Evolutionary conservation across 768 basidiomycete genomes (phyloP).

Genomic region (Obba rivulosa): DNA sequence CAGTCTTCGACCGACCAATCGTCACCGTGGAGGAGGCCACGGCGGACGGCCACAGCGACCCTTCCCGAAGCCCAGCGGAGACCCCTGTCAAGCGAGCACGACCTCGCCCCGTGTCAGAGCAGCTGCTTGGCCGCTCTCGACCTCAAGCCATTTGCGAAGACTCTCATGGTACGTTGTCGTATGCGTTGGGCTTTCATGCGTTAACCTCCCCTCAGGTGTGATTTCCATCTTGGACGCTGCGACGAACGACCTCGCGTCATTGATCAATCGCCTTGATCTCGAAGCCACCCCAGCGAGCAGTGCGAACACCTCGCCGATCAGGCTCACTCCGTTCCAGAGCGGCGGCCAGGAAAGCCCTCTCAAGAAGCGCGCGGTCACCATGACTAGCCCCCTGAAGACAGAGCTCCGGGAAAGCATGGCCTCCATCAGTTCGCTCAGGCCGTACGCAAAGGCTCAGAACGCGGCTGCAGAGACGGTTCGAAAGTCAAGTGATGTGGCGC

Average conservation of each 20-base stretch:
- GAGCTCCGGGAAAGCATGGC: slow-evolving; percentile 29
- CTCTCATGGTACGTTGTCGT: slow-evolving; percentile 39
- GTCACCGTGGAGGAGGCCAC: slow-evolving; percentile 50
- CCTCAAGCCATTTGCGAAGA: slow-evolving; percentile 47
- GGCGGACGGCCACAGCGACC: slow-evolving; percentile 39
- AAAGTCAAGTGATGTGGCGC: slow-evolving; percentile 3
- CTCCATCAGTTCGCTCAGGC: slow-evolving; percentile 44
- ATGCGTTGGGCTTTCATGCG: slow-evolving; percentile 1
- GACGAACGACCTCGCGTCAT: slow-evolving; percentile 70
- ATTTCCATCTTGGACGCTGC: slow-evolving; percentile 73
- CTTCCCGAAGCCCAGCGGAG: slow-evolving; percentile 16
- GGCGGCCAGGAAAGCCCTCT: slow-evolving; percentile 28
- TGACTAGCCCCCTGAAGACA: slow-evolving; percentile 13
- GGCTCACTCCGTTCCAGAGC: slow-evolving; percentile 13
- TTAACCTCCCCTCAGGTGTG: slow-evolving; percentile 34
- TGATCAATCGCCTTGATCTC: slow-evolving; percentile 78
- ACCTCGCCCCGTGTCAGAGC: slow-evolving; percentile 60
- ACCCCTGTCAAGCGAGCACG: slow-evolving; percentile 40
- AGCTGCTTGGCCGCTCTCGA: slow-evolving; percentile 43
- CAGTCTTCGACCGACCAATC: slow-evolving; percentile 16
- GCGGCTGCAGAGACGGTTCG: slow-evolving; percentile 8
- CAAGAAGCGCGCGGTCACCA: slow-evolving; percentile 19
- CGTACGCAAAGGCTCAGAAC: slow-evolving; percentile 36
- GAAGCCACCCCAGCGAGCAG: slow-evolving; percentile 66
- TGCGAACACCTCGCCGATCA: slow-evolving; percentile 31